Base-by-base conservation (phyloP, 495 filamentous ascomycete genomes). In the Penicillium parvum region DNA sequence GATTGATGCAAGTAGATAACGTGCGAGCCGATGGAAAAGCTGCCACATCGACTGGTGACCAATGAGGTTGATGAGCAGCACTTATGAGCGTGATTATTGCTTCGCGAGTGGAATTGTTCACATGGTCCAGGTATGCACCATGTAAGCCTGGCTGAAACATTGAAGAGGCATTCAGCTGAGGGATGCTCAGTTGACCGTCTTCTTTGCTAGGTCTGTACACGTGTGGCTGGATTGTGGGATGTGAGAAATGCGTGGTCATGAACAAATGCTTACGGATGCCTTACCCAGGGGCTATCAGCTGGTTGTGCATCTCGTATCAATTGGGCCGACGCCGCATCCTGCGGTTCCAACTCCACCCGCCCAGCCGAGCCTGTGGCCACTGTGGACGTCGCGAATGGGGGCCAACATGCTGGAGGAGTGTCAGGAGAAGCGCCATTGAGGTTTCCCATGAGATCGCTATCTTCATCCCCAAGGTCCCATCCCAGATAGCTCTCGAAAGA, bases 291-390 rank as follows among this genome's bases (percentile, higher is more conserved):
- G 22, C 22, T 40, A 28, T 40, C 37, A 28, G 37, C 22, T 17
- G 37, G 37, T 12, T 40, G 37, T 18, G 37, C 37, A 40, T 40
- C 37, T 19, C 37, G 9, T 28, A 40, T 40, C 18, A 40, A 40
- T 14, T 40, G 22, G n/a, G 25, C 17, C 25, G 37, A 10, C 14
- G 23, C 37, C 37, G 27, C 18, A 28, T 8, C 37, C 27, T 40
- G 27, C 23, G 16, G 19, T 29, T 28, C 21, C 22, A 23, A 30
- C 19, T 40, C 27, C 18, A 18, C 12, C 11, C 28, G 37, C 37
- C n/a, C 37, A 33, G 30, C 15, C 7, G 25, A 40, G 5, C 15
- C 7, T 15, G 22, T 3, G 17, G 23, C 19, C 19, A 25, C 5
- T 9, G 22, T 9, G 22, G 22, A 25, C 22, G 37, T 40, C 15